These are phyloP conservation scores for Trichoderma parareesei DNA, from an alignment of 495 filamentous ascomycete genomes.

Conservation along the genomic window DNA sequence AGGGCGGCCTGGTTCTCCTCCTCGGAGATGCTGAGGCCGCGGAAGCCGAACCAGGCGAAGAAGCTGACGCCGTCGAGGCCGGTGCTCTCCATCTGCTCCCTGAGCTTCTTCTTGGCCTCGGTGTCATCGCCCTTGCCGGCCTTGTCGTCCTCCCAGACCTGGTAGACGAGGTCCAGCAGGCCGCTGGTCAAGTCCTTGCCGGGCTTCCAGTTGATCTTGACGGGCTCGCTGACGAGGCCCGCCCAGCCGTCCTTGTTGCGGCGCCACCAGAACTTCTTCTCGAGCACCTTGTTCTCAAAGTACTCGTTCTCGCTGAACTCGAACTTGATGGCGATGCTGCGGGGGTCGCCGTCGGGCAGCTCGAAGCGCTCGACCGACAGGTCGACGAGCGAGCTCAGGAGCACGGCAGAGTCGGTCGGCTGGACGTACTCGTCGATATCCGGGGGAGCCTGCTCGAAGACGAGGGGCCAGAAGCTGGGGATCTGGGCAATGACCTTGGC, in stretches of 20 bases:
- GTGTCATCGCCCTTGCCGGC: constrained; percentile 28
- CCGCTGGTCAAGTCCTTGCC: constrained; percentile 77
- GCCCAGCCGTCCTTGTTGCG: constrained; percentile 54
- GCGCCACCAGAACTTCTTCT: constrained; percentile 86
- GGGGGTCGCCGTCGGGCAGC: constrained; percentile 58
- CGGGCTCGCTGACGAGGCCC: constrained; percentile 75
- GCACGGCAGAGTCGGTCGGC: constrained; percentile 59
- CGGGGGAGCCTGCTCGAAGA: constrained; percentile 72
- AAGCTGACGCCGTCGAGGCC: constrained; percentile 61
- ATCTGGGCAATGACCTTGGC: constrained; percentile 58
- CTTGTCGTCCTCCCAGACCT: constrained; percentile 59
- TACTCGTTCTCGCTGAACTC: constrained; percentile 61
- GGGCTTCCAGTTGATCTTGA: constrained; percentile 80
- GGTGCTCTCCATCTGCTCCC: constrained; percentile 45
- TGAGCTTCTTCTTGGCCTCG: constrained; percentile 44
- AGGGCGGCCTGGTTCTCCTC: constrained; percentile 56
- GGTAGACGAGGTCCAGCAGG: constrained; percentile 59
- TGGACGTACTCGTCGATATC: constrained; percentile 82
- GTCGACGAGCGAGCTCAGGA: constrained; percentile 52
- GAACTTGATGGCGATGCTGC: constrained; percentile 53
- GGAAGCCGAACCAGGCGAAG: constrained; percentile 81
- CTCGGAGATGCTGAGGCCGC: constrained; percentile 54
- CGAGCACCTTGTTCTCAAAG: constrained; percentile 64
- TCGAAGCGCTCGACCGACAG: constrained; percentile 71
- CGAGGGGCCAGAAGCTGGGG: constrained; percentile 79